Conservation (phyloP, 306 rosid genomes). For the Crataegus laevigata region DNA sequence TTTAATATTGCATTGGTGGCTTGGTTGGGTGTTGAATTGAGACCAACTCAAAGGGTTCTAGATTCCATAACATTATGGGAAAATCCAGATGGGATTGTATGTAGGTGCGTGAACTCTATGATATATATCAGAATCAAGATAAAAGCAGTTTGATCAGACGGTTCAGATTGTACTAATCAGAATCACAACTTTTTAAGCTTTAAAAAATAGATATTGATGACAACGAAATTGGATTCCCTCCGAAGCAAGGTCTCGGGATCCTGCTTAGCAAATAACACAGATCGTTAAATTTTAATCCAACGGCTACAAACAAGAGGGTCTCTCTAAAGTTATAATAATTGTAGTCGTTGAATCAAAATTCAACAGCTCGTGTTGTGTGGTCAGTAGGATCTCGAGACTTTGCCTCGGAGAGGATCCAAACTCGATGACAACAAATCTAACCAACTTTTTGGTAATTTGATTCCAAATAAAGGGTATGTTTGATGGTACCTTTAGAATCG, state of each 20-base stretch:
- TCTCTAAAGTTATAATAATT: too few relatives aligned
- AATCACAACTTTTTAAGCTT: background rate
- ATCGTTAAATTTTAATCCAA: too few relatives aligned
- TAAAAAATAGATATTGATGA: background rate
- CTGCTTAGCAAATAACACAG: too few relatives aligned
- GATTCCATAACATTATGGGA: background rate
- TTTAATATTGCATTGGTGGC: background rate
- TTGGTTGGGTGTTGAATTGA: background rate
- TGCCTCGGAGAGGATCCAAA: too few relatives aligned
- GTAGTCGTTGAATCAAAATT: too few relatives aligned
- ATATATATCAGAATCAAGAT: background rate
- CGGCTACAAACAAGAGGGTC: too few relatives aligned
- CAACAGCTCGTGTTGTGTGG: too few relatives aligned
- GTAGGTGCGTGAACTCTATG: background rate
- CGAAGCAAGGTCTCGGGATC: too few relatives aligned
- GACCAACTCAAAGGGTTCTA: background rate
- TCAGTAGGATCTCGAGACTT: too few relatives aligned
- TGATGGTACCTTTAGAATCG: background rate
- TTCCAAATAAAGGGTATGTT: background rate
- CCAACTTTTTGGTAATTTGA: background rate
- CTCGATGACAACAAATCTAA: background rate
- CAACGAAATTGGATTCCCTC: too few relatives aligned
- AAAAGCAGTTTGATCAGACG: background rate
- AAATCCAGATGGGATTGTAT: background rate
- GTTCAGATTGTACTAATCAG: background rate